Base-by-base conservation (phyloP, 1,284 basidiomycete genomes). In the Cronartium ribicola region DNA sequence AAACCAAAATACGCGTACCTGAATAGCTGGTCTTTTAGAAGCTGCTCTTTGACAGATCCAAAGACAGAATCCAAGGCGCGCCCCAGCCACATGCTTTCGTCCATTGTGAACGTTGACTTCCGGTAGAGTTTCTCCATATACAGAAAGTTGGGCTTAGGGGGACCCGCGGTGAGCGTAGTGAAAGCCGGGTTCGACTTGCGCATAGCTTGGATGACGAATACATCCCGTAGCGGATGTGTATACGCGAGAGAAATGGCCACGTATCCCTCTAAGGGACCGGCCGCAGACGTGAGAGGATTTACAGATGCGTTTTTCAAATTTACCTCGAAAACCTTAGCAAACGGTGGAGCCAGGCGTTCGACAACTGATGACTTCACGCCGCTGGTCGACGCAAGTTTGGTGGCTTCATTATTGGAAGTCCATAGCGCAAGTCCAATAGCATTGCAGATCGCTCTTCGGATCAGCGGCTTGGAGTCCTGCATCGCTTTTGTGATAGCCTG, bases 81-180 rank as follows among this genome's bases (percentile, higher is more conserved):
- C n/a, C 91, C 82, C 3, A 95, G 82, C 93, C 93, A 95, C 17
- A 78, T 79, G 77, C 91, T 88, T 41, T 94, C 92, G 20, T 87
- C 86, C 0, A 82, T 78, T 48, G 65, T 55, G 5, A 87, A 85
- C 5, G 83, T 83, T 5, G 89, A 78, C 80, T 91, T 92, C 72
- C 88, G 86, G 79, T 92, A 93, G 0, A 91, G 87, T 81, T 90
- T 93, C 73, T 94, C 92, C 86, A 87, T 91, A 22, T 94, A 79
- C 51, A 96, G 80, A 83, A 95, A 95, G 0, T 89, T 89, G 0
- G 92, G 90, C 79, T 92, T 95, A 36, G 78, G 76, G 17, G 83
- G 82, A 5, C 79, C 76, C 5, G 84, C 80, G 0, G 43, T 41
- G 20, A 82, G 78, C 36, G 83, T 76, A 5, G 76, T 77, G 46